Conservation (phyloP, 495 filamentous ascomycete species). For the Xylaria castorea region DNA sequence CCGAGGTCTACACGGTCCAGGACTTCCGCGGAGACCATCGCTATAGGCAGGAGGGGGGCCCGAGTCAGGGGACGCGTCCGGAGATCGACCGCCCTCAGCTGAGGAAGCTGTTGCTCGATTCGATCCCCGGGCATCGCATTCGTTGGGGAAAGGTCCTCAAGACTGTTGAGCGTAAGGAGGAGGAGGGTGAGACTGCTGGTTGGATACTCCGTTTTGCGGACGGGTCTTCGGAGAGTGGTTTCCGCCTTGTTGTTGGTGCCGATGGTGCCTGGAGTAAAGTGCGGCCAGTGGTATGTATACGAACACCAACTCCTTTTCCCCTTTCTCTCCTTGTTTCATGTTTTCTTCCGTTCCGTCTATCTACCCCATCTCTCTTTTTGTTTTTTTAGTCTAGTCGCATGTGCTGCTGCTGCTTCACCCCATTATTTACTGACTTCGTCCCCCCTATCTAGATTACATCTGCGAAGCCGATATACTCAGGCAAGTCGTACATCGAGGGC, state of each 20-base stretch:
- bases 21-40: background rate
- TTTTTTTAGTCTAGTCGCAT: too few species aligned
- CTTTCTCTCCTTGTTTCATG: background rate
- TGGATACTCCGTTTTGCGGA: conserved; percentile 37
- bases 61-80: conserved; percentile 8
- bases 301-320: background rate
- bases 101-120: conserved; percentile 52
- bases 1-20: conserved; percentile 35
- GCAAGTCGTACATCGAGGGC: conserved; percentile 40
- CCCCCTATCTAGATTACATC: conserved; percentile 34
- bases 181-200: conserved; percentile 24
- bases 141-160: conserved; percentile 29
- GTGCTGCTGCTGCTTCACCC: background rate
- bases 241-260: conserved; percentile 42
- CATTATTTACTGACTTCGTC: background rate
- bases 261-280: conserved; percentile 49
- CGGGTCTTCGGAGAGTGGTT: conserved; percentile 35
- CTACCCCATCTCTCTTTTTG: background rate
- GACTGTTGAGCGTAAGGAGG: conserved; percentile 3
- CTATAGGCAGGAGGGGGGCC: background rate
- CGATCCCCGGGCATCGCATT: conserved; percentile 47
- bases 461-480: conserved; percentile 40
- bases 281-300: conserved; percentile 35
- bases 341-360: background rate
- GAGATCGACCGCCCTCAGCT: conserved; percentile 54